A percentile compares a stretch with the other conserved stretches of the same genome.
These are phyloP conservation scores for Coniochaeta prunicola DNA, from an alignment of 2,329 filamentous ascomycete species.

Conservation along the genomic window DNA sequence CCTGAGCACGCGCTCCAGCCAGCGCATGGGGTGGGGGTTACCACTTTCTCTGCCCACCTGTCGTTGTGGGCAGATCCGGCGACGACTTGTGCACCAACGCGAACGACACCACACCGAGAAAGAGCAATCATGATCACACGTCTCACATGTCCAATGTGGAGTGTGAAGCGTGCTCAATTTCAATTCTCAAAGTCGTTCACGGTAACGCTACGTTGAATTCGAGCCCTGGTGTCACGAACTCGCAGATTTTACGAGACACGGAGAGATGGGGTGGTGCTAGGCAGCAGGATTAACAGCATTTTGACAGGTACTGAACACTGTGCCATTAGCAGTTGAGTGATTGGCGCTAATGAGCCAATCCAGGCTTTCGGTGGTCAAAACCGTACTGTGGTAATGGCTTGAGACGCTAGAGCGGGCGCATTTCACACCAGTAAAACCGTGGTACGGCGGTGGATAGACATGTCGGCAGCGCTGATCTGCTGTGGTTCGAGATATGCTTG, in stretches of 20 bases:
- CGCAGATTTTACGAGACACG: neutral
- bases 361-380: neutral
- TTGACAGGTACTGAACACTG: neutral
- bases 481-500: neutral
- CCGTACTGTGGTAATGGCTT: neutral
- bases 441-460: neutral
- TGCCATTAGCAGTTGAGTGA: neutral
- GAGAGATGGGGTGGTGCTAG: neutral
- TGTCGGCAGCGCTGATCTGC: neutral
- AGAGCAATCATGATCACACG: neutral
- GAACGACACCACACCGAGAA: neutral
- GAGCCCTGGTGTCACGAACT: neutral
- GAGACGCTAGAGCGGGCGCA: neutral
- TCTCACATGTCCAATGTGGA: neutral
- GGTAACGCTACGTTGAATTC: neutral
- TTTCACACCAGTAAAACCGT: neutral
- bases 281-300: neutral
- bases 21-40: conserved; percentile 4
- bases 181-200: neutral
- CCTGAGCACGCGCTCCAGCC: neutral
- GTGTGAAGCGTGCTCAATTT: neutral
- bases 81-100: neutral
- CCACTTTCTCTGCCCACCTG: conserved; percentile 7
- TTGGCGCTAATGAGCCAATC: neutral
- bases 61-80: no score